Base-by-base conservation (phyloP, 306 rosid species). In the Cercis canadensis region DNA sequence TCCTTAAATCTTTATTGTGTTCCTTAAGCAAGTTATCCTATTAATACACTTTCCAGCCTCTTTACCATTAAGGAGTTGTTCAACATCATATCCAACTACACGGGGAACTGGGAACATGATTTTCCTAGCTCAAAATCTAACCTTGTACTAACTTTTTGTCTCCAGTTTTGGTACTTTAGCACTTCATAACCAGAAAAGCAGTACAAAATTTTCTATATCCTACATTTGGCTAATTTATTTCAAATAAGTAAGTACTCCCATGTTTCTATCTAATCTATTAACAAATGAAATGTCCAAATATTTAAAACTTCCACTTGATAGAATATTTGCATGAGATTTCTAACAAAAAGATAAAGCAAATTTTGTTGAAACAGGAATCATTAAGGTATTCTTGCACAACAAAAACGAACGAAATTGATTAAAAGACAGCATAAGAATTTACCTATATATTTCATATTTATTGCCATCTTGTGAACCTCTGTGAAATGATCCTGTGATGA, bases 401-500 rank as follows among this genome's bases (percentile, higher is more conserved):
- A 37, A 41, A 44, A 59, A 54, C 9, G 47, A 59, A 50, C 31
- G 0, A 59, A 57, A 39, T 21, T 3, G 61, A 54, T 50, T 8
- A 11, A 15, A n/a, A 12, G 51, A 4, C 51, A 54, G 57, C 24
- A 49, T 44, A 46, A 13, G 54, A 73, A 66, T 11, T 10, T 90
- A 94, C 98, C 98, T 84, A 94, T 94, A 75, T 89, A 90, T 77
- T 94, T 94, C 94, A 87, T 87, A 83, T 90, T 90, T 73, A 90
- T 71, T 0, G 81, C 43, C 92, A 83, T 84, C 92, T 89, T 89
- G 56, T 13, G 79, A 40, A 71, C 82, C 65, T 72, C 77, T 53
- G 88, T 72, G 73, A 90, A 89, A 87, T 90, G 85, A 78, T 84
- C 92, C 98, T 90, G 88, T 15, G 44, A 63, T 50, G 73, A 57